Evolutionary conservation across 768 basidiomycete genomes (phyloP).

Genomic region (Xerocomus potaroensis): DNA sequence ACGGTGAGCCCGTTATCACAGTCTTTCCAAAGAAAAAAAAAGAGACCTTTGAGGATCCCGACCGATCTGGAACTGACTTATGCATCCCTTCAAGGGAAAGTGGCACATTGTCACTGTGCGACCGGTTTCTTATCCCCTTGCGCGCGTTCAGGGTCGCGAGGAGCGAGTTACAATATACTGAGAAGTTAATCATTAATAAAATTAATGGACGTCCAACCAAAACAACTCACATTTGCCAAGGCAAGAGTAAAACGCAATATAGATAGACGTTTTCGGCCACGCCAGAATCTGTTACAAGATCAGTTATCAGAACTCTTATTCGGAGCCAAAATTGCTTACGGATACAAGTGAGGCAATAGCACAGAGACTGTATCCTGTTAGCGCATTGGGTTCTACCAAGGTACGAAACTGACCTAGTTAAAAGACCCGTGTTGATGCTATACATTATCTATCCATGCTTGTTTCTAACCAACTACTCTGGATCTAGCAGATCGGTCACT

Average conservation of each 20-base stretch:
- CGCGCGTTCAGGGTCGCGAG: constrained; percentile 59
- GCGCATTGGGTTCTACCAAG: not conserved
- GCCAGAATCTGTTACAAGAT: constrained; percentile 39
- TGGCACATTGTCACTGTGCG: constrained; percentile 25
- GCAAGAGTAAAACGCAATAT: constrained; percentile 62
- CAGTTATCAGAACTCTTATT: not conserved
- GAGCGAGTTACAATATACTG: constrained; percentile 60
- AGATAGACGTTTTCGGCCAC: constrained; percentile 50
- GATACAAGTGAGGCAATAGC: constrained; percentile 56
- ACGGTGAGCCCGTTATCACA: not conserved
- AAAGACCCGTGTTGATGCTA: constrained; percentile 42
- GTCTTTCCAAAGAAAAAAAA: not conserved
- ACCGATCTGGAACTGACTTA: constrained; percentile 13
- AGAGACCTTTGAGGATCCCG: constrained; percentile 11
- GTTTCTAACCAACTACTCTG: not conserved
- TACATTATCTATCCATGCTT: constrained; percentile 40
- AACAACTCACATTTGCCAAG: constrained; percentile 51
- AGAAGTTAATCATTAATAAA: not conserved
- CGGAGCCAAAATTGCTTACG: constrained; percentile 25
- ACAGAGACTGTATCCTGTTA: constrained; percentile 36
- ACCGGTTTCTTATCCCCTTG: constrained; percentile 39
- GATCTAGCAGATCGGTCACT: not conserved
- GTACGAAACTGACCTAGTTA: constrained; percentile 21
- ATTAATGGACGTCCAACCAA: not conserved
- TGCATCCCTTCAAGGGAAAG: constrained; percentile 29